phyloP scores from a whole-genome alignment of 495 filamentous ascomycete genomes.

The Pyrenopolyporus hunteri region DNA sequence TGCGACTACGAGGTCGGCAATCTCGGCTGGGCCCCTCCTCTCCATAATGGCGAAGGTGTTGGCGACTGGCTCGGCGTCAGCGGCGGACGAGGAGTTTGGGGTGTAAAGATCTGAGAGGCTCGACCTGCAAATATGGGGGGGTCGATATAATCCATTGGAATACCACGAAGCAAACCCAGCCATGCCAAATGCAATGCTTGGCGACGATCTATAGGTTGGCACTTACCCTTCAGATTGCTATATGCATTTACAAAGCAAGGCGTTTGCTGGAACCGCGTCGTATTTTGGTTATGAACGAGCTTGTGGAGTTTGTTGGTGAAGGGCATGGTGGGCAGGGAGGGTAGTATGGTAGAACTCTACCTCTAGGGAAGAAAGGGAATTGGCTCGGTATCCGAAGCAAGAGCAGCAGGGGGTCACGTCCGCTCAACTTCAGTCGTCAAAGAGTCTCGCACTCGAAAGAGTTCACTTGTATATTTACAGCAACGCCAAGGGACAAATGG shows the following conservation, averaged over 20 bases:
- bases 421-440: conserved; percentile 6
- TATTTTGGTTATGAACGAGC: conserved; percentile 17
- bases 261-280: conserved; percentile 16
- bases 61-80: conserved; percentile 95
- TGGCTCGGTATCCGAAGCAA: background rate
- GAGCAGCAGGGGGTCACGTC: background rate
- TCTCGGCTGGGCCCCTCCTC: conserved; percentile 90
- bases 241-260: conserved; percentile 37
- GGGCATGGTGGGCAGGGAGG: conserved; percentile 9
- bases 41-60: conserved; percentile 65
- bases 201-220: conserved; percentile 22
- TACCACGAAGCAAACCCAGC: background rate
- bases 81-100: conserved; percentile 91
- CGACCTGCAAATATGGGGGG: background rate
- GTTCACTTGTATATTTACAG: conserved; percentile 35
- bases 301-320: conserved; percentile 1
- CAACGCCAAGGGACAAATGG: background rate
- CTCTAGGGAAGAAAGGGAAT: conserved; percentile 6
- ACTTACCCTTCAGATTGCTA: conserved; percentile 23
- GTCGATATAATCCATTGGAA: background rate
- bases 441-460: conserved; percentile 4
- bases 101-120: conserved; percentile 61
- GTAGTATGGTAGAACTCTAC: conserved; percentile 9
- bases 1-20: conserved; percentile 97
- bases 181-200: conserved; percentile 7